phyloP scores from a whole-genome alignment of 441 rosid species.

The Metrosideros polymorpha region DNA sequence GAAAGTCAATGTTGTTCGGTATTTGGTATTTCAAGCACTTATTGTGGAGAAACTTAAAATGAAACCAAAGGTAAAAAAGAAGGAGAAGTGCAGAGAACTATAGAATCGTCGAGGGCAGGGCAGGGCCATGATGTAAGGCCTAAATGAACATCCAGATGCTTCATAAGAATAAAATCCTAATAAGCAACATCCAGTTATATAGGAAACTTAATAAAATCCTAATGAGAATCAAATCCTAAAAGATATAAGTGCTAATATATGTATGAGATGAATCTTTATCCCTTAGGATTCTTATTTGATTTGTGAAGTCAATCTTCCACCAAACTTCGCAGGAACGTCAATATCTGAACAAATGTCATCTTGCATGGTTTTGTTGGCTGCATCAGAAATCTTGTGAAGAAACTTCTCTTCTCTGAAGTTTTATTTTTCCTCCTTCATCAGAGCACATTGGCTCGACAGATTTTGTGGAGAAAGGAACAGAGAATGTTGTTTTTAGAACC shows the following conservation, averaged over 20 bases:
- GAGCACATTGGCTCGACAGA: constrained; percentile 36
- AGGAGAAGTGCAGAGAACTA: neutral
- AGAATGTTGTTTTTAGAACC: constrained; percentile 71
- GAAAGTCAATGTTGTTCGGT: neutral
- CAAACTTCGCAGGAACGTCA: neutral
- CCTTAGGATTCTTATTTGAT: neutral
- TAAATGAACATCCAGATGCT: neutral
- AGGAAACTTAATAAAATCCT: neutral
- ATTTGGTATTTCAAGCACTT: neutral
- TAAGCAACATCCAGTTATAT: neutral
- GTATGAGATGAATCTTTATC: neutral
- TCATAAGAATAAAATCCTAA: neutral
- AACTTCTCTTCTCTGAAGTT: neutral
- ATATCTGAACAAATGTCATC: neutral
- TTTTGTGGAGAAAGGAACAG: constrained; percentile 82
- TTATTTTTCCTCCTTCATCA: neutral
- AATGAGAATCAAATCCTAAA: neutral
- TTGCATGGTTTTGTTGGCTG: neutral
- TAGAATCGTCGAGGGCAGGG: neutral
- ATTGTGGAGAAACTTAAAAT: neutral
- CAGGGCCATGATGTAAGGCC: neutral
- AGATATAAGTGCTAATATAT: neutral
- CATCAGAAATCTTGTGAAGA: neutral
- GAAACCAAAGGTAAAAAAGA: neutral
- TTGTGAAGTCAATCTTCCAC: neutral